Base-by-base conservation (phyloP, 352 stramenopile species). In the Thraustochytrium sp. region DNA sequence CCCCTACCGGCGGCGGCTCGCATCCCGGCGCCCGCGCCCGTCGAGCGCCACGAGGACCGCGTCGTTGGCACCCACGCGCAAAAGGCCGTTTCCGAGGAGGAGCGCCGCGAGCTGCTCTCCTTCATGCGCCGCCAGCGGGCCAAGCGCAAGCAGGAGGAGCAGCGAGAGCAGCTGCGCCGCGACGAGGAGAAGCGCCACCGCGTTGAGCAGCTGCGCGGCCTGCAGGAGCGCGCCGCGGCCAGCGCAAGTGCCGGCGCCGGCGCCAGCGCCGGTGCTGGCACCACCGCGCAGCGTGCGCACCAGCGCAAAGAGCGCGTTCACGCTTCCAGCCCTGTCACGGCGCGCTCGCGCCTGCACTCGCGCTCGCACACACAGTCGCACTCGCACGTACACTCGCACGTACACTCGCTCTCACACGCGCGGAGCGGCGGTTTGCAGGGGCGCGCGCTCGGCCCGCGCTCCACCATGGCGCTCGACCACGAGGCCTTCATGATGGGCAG, bases 91-190 rank as follows among this genome's bases (percentile, higher is more conserved):
- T 18, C 3, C 26, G 63, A 53, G 8, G 26, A 55, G 2, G 72
- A 82, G 37, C 72, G 72, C 5, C 72, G 72, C 34, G 21, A 82
- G 2, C 4, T 82, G 13, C 48, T 46, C 23, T 48, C 48, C 34
- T 82, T 82, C 46, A 82, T 82, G 72, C 23, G 36, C 23, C 26
- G 37, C 16, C 72, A 82, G 37, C 49, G 46, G 23, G n/a, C 36
- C 9, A 26, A 49, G 42, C 48, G 72, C 5, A 44, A 53, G 49
- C 13, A 75, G 46, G 18, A 42, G 44, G 72, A 82, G 37, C 49
- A 37, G 13, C 49, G 78, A 44, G 23, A 44, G 31, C 37, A 26
- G 8, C 48, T 38, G 13, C 34, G 46, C 26, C 23, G 23, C 13
- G 44, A 49, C 8, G 48, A 82, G 53, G 34, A 68, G 31, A 46